These are phyloP conservation scores for Trichosporon sp. DNA, from an alignment of 1,284 basidiomycete species.

Conservation along the genomic window DNA sequence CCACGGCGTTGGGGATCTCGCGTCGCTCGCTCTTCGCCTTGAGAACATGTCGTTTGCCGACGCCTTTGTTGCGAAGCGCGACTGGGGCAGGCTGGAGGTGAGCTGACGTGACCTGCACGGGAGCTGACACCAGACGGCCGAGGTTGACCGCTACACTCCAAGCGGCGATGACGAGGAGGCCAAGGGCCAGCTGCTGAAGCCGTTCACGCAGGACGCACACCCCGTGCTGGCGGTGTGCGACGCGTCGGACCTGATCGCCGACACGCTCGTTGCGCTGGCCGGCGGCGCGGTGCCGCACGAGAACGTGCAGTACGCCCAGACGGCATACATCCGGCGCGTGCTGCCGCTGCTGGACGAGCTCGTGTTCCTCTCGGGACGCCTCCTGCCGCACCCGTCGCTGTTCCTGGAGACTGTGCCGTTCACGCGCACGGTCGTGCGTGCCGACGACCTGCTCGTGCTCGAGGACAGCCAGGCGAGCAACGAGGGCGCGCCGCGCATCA, in stretches of 20 bases:
- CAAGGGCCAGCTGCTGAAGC: slow-evolving; percentile 53
- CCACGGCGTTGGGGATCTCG: not conserved
- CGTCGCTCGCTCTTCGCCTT: slow-evolving; percentile 12
- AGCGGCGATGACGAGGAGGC: slow-evolving; percentile 62
- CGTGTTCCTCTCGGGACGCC: slow-evolving; percentile 45
- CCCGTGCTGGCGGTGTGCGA: slow-evolving; percentile 25
- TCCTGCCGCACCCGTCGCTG: slow-evolving; percentile 53
- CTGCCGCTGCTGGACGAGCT: slow-evolving; percentile 52
- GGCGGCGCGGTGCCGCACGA: slow-evolving; percentile 15
- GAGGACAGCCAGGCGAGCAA: slow-evolving; percentile 33
- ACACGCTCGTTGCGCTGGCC: slow-evolving; percentile 3
- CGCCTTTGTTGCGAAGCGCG: slow-evolving; percentile 53
- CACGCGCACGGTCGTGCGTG: slow-evolving; percentile 62
- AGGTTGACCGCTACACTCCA: slow-evolving; percentile 46
- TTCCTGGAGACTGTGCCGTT: slow-evolving; percentile 68
- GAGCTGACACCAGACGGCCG: slow-evolving; percentile 37
- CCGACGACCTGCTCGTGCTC: slow-evolving; percentile 57
- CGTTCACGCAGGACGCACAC: slow-evolving; percentile 24
- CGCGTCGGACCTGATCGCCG: slow-evolving; percentile 26
- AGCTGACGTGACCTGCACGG: slow-evolving; percentile 23
- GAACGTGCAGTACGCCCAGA: slow-evolving; percentile 25
- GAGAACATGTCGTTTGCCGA: slow-evolving; percentile 53
- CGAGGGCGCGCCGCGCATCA: slow-evolving; percentile 32
- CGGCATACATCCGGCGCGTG: slow-evolving; percentile 33
- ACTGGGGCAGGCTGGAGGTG: slow-evolving; percentile 53